Conservation (phyloP, 2,329 filamentous ascomycete species). For the Colletotrichum tamarilloi region DNA sequence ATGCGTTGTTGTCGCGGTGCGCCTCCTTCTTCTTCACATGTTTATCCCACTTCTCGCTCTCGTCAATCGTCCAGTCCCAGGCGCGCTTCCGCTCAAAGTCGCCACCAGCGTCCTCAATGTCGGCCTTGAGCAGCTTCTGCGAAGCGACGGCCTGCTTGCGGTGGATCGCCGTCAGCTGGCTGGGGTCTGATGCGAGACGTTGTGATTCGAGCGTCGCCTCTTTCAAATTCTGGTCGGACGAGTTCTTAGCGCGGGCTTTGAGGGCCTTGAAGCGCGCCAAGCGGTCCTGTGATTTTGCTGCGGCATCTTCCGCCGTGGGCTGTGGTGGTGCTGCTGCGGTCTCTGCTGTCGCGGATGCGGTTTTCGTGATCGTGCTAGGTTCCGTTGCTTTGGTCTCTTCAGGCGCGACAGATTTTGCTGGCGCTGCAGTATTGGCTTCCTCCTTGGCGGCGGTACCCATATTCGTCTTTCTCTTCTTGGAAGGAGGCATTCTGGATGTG, state of each 20-base stretch:
- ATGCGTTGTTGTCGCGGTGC: constrained; percentile 86
- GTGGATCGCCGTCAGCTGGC: constrained; percentile 80
- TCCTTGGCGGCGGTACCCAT: constrained; percentile 38
- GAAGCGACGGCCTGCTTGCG: constrained; percentile 88
- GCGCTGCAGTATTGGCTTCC: constrained; percentile 24
- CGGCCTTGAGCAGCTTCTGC: constrained; percentile 93
- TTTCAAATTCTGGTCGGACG: constrained; percentile 80
- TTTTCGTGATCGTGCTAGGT: constrained; percentile 35
- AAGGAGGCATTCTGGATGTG: constrained; percentile 50
- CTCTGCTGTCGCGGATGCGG: constrained; percentile 40
- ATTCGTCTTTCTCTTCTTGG: constrained; percentile 58
- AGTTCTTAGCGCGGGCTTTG: constrained; percentile 81
- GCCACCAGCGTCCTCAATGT: constrained; percentile 84
- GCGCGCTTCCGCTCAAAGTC: constrained; percentile 98
- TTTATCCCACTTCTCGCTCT: constrained; percentile 94
- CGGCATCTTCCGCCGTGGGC: constrained; percentile 40
- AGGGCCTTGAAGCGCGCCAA: constrained; percentile 88
- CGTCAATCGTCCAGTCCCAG: constrained; percentile 98
- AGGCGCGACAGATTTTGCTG: constrained; percentile 29
- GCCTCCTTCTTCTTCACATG: constrained; percentile 86
- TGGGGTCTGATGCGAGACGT: constrained; percentile 80
- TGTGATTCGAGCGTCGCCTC: constrained; percentile 87
- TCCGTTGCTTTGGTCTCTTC: constrained; percentile 37
- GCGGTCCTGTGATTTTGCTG: constrained; percentile 70
- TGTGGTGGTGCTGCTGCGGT: constrained; percentile 35